Evolutionary conservation across 2,329 filamentous ascomycete species (phyloP), one percentile per base, ranked within the genome.

Genomic region (Botrytis porri): DNA sequence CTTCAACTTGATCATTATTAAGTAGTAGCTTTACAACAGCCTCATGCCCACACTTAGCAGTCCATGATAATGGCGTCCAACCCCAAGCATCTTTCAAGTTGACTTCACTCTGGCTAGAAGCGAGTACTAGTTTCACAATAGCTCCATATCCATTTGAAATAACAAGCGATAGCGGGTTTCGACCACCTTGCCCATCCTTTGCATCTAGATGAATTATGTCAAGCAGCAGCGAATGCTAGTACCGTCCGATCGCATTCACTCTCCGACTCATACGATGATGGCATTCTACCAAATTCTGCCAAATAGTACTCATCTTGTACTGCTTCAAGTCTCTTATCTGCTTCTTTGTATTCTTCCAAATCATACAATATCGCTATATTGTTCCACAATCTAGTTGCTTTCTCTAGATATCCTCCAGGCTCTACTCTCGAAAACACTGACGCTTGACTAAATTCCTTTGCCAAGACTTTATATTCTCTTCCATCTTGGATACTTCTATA

Each of bases 361-460:
- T 51, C 48, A 14, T 51, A 10, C 10, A 51, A 14, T 51, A 51
- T 51, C 10, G 48, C 48, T 14, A 51, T 51, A 14, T 51, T 12
- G 25, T 51, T 51, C 48, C 48, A 51, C 10, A 51, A 14, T 51
- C 10, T n/a, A n/a, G 0, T n/a, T 7, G 1, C 48, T 51, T 51
- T 2, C 0, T n/a, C 1, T 6, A 51, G 14, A 6, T n/a, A 0
- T n/a, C 22, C 0, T 51, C 0, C 0, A 10, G 0, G 0, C 10
- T 51, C 48, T n/a, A 1, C 10, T n/a, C 0, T 51, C n/a, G 48
- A 14, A n/a, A 51, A 14, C 0, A 12, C 10, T n/a, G 3, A n/a
- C 0, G 0, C 22, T n/a, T 51, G 22, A 14, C 48, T 51, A 3
- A 14, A 51, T n/a, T 0, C 3, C 10, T 51, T n/a, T n/a, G 1